Base-by-base conservation (phyloP, 2,329 filamentous ascomycete genomes). In the Plenodomus biglobosus region DNA sequence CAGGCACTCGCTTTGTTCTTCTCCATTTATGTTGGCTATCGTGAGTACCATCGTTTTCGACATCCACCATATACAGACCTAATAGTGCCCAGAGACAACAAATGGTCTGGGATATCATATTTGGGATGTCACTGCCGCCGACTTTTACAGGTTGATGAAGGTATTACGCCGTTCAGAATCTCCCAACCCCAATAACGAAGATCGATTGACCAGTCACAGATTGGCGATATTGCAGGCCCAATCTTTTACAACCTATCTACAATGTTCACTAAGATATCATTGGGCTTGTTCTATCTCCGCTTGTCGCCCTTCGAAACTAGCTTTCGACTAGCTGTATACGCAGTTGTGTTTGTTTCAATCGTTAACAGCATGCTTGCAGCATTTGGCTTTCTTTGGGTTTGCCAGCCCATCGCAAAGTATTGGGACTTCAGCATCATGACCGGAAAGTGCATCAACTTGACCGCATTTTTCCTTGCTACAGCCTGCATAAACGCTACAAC, bases 381-480 rank as follows among this genome's bases (percentile, higher is more conserved):
- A 2, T 53, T 55, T 40, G 53, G 53, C 3, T 59, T 59, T 27
- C 38, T 40, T 5, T 59, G 56, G 56, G 49, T 56, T 8, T 59
- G 56, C 17, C 44, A 53, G 10, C 56, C 56, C 6, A 52, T 53
- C 7, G 48, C 44, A 18, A 56, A 55, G 15, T 59, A 59, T 27
- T 59, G 56, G 53, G 51, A 56, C 24, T 59, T 50, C 13, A 49
- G 50, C 5, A 55, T 55, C 27, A 37, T 16, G 5, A 52, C 46
- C 4, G 56, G 53, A 18, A 41, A 20, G 8, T 56, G 56, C 36
- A 48, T 56, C 42, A 41, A 56, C 19, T 43, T 59, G 2, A 42
- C 48, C 15, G 48, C 39, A 3, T 56, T 44, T 18, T 56, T 59
- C 32, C 48, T 59, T 7, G 41, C 44, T 3, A 55, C 49, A 2